A percentile compares a stretch with the other conserved stretches of the same genome.
phyloP scores from a whole-genome alignment of 2,329 filamentous ascomycete species.

The Cytospora piceicola region DNA sequence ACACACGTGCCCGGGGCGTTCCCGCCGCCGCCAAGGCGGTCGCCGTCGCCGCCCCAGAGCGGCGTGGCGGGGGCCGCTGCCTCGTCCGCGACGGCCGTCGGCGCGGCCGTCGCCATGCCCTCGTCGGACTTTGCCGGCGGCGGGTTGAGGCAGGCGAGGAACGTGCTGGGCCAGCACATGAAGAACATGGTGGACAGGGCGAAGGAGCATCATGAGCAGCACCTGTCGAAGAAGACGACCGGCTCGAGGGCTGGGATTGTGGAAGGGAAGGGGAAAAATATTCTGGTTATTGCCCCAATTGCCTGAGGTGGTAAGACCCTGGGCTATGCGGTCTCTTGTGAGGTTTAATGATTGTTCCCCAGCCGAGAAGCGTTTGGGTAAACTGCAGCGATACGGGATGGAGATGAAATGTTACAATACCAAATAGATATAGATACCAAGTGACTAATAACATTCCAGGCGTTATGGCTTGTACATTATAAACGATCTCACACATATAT shows the following conservation, averaged over 20 bases:
- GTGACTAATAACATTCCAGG: neutral
- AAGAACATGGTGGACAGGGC: slow-evolving; percentile 26
- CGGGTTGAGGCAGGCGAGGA: slow-evolving; percentile 25
- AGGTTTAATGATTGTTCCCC: neutral
- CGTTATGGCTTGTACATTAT: no score
- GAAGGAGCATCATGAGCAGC: slow-evolving; percentile 29
- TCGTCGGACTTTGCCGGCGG: slow-evolving; percentile 21
- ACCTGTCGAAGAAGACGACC: slow-evolving; percentile 11
- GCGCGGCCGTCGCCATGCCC: slow-evolving; percentile 23
- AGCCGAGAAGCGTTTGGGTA: neutral
- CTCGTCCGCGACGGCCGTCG: slow-evolving; percentile 23
- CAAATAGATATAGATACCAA: neutral
- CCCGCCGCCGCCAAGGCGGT: slow-evolving; percentile 19
- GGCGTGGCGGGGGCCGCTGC: slow-evolving; percentile 25
- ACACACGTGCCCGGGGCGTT: slow-evolving; percentile 24
- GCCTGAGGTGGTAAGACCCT: neutral
- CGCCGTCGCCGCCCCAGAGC: neutral
- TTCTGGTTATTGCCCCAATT: slow-evolving; percentile 16
- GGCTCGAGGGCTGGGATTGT: neutral
- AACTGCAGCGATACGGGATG: neutral
- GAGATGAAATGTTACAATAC: neutral
- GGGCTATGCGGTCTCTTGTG: neutral
- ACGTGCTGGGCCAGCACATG: slow-evolving; percentile 25
- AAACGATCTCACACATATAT: no score
- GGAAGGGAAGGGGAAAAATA: slow-evolving; percentile 7